Base-by-base conservation (phyloP, 768 basidiomycete genomes). In the Epithele typhae region DNA sequence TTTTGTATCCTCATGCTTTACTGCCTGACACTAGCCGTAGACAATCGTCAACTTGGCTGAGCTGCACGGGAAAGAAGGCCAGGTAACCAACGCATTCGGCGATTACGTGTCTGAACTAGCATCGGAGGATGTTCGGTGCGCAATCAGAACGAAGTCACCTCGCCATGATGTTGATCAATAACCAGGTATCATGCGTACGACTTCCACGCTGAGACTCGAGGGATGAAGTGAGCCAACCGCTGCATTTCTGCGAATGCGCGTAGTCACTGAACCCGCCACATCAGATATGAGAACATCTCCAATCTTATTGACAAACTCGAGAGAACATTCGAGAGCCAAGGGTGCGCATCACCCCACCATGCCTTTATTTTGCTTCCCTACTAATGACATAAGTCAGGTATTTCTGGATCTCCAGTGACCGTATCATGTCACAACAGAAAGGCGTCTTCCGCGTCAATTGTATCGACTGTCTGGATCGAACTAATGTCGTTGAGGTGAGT, bases 381-480 rank as follows among this genome's bases (percentile, higher is more conserved):
- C 25, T 48, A 5, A 49, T 17, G 8, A 10, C 39, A 12, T 53
- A 18, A 49, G n/a, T n/a, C 48, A 90, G 87, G 24, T 94, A 87
- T 61, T 77, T 90, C 48, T 93, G 92, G 90, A 77, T 87, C 17
- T 85, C 86, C 1, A 77, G 85, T 45, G 70, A 79, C 24, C 69
- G 69, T 12, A 71, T 84, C 11, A 73, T 94, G 63, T 84, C 89
- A 5, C 77, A 81, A 58, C 94, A 98, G 63, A 83, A 80, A 48
- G 92, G 91, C 1, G 81, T 86, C 2, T 96, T 89, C 66, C 79
- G 94, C 3, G 79, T 92, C 19, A 97, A 95, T 59, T 98, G 95
- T 62, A 94, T 97, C 37, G 95, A 98, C 60, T 95, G 93, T 58
- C 69, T 97, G 34, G 95, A 98, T 61, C 73, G 95, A 42, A 97